Evolutionary conservation across 2,329 filamentous ascomycete species (phyloP).

Genomic region (Endothia cerciana): DNA sequence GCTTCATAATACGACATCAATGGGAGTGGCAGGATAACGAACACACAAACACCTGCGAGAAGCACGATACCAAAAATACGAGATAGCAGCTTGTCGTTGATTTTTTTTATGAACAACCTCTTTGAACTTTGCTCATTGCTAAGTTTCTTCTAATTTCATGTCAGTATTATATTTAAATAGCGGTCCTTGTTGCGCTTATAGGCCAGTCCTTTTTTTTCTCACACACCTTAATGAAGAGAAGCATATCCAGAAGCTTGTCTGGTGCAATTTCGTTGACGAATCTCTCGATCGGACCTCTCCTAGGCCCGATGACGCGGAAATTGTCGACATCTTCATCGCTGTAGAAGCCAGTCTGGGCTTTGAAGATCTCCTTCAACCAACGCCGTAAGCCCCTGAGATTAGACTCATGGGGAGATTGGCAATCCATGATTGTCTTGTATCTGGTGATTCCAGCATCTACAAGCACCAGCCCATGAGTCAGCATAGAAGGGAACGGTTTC

Average conservation of each 20-base stretch:
- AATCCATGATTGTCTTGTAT: constrained; percentile 9
- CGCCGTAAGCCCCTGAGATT: neutral
- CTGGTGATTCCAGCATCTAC: neutral
- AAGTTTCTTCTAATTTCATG: neutral
- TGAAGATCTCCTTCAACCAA: neutral
- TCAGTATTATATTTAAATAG: neutral
- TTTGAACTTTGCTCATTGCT: neutral
- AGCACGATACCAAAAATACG: neutral
- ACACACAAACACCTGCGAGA: neutral
- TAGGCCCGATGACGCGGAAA: constrained; percentile 8
- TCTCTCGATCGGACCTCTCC: constrained; percentile 10
- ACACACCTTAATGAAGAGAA: neutral
- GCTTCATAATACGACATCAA: constrained; percentile 1
- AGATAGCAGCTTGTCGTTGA: neutral
- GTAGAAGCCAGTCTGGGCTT: neutral
- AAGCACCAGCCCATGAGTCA: neutral
- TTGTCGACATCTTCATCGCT: neutral
- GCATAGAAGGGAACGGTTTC: neutral
- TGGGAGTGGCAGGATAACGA: constrained; percentile 9
- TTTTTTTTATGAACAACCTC: too few relatives aligned
- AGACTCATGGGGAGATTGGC: neutral
- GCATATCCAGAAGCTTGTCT: neutral
- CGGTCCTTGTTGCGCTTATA: neutral
- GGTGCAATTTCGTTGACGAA: constrained; percentile 6
- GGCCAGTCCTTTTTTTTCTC: neutral